Evolutionary conservation across 768 basidiomycete species (phyloP), one percentile per base, ranked within the genome.

Genomic region (Kwoniella dejecticola): DNA sequence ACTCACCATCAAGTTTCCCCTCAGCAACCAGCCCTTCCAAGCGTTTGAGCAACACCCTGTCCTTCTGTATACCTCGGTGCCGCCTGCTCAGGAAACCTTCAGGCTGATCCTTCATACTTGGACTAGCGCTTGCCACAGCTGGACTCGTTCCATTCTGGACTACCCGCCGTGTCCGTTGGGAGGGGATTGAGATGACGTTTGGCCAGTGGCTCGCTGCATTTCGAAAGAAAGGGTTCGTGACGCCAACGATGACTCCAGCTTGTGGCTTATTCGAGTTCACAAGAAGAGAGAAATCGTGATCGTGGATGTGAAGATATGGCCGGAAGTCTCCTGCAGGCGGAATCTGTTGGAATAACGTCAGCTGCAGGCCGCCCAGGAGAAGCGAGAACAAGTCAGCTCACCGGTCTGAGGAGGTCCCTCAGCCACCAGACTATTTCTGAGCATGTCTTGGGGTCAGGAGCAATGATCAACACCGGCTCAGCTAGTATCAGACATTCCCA

Each of bases 281-380:
- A 12, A 99, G 78, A 1, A 83, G 71, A 2, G 83, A 68, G 64
- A 88, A 86, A 62, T 96, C 93, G n/a, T 84, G 84, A 71, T 97
- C 95, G 75, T 97, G 95, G 69, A 99, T 92, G 15, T 95, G 96
- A 67, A 97, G 89, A 77, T 95, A 99, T 0, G 95, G 95, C 8
- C 95, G 84, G 69, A 91, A 85, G 72, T 99, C 94, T 1, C 85
- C 86, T 0, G 88, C 85, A 7, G 90, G 82, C 3, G 92, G 91
- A 29, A 95, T 87, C 91, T 92, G 61, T 15, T 36, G 33, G 33
- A 42, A 13, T 19, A 26, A 42, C 21, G 13, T 21, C 38, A 60
- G 23, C 4, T 19, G 17, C 15, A 15, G n/a, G 30, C 33, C 12
- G 38, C 23, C 23, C 52, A 45, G 2, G 26, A 26, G 10, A 7